A percentile compares a stretch with the other conserved stretches of the same genome.
Conservation (phyloP, 2,329 filamentous ascomycete species). For the Talaromyces amestolkiae region DNA sequence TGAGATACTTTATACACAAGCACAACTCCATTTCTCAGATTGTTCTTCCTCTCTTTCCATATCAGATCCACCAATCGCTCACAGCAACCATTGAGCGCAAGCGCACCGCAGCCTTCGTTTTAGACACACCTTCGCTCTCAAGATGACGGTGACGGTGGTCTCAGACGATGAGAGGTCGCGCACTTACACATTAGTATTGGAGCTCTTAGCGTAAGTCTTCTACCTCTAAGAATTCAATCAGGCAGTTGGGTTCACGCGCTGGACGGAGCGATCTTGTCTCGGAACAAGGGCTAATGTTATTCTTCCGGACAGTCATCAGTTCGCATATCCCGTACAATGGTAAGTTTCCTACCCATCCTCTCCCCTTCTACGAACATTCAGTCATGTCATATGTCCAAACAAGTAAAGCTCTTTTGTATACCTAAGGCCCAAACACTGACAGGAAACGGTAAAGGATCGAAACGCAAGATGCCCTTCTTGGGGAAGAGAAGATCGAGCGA, state of each 20-base stretch:
- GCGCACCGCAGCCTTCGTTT: background rate
- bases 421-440: background rate
- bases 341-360: background rate
- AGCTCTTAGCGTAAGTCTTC: constrained; percentile 99
- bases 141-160: constrained; percentile 1
- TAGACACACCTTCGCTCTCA: background rate
- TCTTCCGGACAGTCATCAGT: background rate
- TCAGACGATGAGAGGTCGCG: constrained; percentile 98
- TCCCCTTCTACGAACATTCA: background rate
- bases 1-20: constrained; percentile 1
- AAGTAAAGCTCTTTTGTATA: background rate
- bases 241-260: background rate
- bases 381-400: background rate
- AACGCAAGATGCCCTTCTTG: constrained; percentile 98
- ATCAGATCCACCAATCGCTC: background rate
- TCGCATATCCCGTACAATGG: constrained; percentile 5
- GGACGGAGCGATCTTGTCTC: background rate
- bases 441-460: constrained; percentile 71
- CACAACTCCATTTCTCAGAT: background rate
- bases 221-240: constrained; percentile 70
- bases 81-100: constrained; percentile 39
- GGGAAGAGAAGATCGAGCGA: constrained; percentile 89
- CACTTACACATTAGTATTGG: constrained; percentile 93
- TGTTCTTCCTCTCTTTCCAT: background rate
- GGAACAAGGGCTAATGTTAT: background rate